Base-by-base conservation (phyloP, 495 filamentous ascomycete species). In the Delitschia confertaspora region DNA sequence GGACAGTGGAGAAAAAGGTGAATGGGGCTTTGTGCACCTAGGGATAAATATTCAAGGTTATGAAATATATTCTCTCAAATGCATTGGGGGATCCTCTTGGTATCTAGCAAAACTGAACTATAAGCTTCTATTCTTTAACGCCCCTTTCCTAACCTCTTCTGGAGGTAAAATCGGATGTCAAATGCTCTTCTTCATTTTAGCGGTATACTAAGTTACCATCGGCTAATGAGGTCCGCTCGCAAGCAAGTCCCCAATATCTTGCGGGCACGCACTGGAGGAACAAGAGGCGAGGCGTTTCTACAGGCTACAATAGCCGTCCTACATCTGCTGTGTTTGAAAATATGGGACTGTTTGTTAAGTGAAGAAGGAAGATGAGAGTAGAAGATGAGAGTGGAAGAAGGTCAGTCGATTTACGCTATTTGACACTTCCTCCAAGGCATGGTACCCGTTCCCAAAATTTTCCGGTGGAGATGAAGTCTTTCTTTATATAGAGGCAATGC, bases 401-500 rank as follows among this genome's bases (percentile, higher is more conserved):
- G 64, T 11, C 65, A 65, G 49, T 64, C 58, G 54, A 63, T 70
- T 13, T 65, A 63, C 59, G 59, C 63, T 33, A 57, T 73, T 39
- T 55, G 60, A 53, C 45, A 47, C 38, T 34, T 47, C 24, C 60
- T 69, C 53, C 25, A 46, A 6, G 51, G 58, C 32, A 22, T 34
- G 29, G 59, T 71, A 30, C 68, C 69, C 18, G 65, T 69, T 7
- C 69, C 69, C 1, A 68, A 75, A 41, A 45, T 72, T 17, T 72
- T 65, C 55, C 66, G 68, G 71, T 42, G 53, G 55, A 7, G 51
- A 58, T 18, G 53, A 63, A 36, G 56, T 61, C 1, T 73, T 72
- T 46, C 66, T 71, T 26, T 71, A 71, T 37, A 70, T 72, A 68
- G 59, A 75, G 45, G 47, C 65, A 19, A 61, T 72, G 14, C 23